These are phyloP conservation scores for Pseudotsuga menziesii DNA, from an alignment of 75 land plant species.

Conservation along the genomic window DNA sequence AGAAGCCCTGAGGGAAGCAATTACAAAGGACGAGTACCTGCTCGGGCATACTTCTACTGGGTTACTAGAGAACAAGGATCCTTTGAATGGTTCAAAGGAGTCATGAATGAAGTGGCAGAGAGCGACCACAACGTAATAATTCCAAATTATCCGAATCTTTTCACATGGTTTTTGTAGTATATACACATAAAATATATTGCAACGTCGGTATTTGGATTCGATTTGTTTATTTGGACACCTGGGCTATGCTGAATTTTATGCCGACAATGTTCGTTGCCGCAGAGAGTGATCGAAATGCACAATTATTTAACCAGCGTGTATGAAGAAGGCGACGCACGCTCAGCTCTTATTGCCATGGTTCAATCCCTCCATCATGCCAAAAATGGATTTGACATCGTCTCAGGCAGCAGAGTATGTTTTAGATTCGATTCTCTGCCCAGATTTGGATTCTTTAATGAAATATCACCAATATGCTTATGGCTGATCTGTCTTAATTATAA, in stretches of 20 bases:
- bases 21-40: conserved; percentile 29
- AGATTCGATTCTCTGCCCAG: too few relatives aligned
- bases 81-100: conserved; percentile 94
- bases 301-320: conserved; percentile 74
- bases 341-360: conserved; percentile 75
- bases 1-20: background rate
- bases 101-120: conserved; percentile 82
- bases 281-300: conserved; percentile 10
- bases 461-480: too few relatives aligned
- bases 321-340: conserved; percentile 88
- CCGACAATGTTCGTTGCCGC: too few relatives aligned
- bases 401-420: conserved; percentile 60
- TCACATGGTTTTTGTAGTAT: background rate
- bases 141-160: background rate
- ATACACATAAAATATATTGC: background rate
- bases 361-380: conserved; percentile 78
- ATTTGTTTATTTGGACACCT: too few relatives aligned
- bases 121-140: conserved; percentile 46
- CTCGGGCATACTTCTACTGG: conserved; percentile 86
- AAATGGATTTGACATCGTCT: conserved; percentile 80
- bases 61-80: conserved; percentile 90
- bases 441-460: too few relatives aligned
- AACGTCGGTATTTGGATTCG: too few relatives aligned
- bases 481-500: too few relatives aligned
- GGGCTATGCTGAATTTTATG: too few relatives aligned